Conservation (phyloP, 768 basidiomycete species). For the Mycena olivaceomarginata region DNA sequence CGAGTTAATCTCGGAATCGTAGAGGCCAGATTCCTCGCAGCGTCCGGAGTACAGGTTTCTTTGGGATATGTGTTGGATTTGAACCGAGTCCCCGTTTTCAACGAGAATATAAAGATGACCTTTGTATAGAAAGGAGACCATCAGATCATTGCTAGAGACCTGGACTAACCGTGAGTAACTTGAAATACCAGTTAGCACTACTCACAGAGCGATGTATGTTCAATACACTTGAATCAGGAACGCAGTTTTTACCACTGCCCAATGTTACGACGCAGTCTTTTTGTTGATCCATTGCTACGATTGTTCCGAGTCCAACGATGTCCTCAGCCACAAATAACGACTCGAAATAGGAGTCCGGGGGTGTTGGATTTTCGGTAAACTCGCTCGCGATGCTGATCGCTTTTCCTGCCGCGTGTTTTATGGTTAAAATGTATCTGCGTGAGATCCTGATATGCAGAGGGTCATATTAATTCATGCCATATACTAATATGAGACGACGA, state of each 20-base stretch:
- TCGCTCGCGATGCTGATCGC: slow-evolving; percentile 3
- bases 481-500: not conserved
- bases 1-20: not conserved
- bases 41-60: slow-evolving; percentile 26
- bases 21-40: slow-evolving; percentile 10
- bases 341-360: slow-evolving; percentile 1
- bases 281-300: not conserved
- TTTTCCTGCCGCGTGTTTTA: slow-evolving; percentile 27
- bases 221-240: not conserved
- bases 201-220: slow-evolving; percentile 20
- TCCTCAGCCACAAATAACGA: slow-evolving; percentile 33
- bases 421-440: slow-evolving; percentile 27
- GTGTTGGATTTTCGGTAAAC: not conserved
- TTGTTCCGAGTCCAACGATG: slow-evolving; percentile 10
- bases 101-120: slow-evolving; percentile 37
- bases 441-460: not conserved
- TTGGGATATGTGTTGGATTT: slow-evolving; percentile 40
- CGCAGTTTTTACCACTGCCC: not conserved
- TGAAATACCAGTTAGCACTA: not conserved
- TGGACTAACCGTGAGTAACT: not conserved
- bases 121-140: not conserved
- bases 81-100: slow-evolving; percentile 29
- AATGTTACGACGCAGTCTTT: slow-evolving; percentile 7
- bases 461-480: not conserved
- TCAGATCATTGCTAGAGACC: slow-evolving; percentile 13